Evolutionary conservation across 129 eudicot genomes (phyloP).

Genomic region (Helianthus tuberosus): DNA sequence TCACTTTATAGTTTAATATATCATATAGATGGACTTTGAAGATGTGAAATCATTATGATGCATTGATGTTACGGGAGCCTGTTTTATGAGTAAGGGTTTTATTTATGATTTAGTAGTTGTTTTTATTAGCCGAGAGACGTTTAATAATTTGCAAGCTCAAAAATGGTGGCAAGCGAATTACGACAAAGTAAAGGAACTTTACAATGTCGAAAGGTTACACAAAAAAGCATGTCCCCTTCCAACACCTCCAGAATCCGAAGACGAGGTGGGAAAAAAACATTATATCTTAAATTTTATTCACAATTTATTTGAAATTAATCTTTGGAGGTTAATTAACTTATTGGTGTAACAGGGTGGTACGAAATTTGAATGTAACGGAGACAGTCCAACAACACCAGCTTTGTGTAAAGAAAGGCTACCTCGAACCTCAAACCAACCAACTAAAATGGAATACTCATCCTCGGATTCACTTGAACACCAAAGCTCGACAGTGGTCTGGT

Average conservation of each 20-base stretch:
- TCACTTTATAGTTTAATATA: too few relatives aligned
- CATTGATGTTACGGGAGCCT: too few relatives aligned
- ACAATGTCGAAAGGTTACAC: slow-evolving; percentile 54
- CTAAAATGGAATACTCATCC: slow-evolving; percentile 1
- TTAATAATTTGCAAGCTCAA: slow-evolving; percentile 64
- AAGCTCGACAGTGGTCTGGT: slow-evolving; percentile 29
- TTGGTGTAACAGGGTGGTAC: slow-evolving; percentile 21
- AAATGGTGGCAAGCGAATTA: slow-evolving; percentile 63
- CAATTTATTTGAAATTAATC: background rate
- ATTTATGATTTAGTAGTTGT: too few relatives aligned
- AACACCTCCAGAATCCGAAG: slow-evolving; percentile 66
- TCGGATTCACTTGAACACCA: slow-evolving; percentile 47
- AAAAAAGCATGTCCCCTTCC: slow-evolving; percentile 55
- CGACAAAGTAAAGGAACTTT: slow-evolving; percentile 58
- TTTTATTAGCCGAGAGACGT: slow-evolving; percentile 51
- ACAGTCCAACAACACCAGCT: slow-evolving; percentile 70
- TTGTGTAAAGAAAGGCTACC: slow-evolving; percentile 62
- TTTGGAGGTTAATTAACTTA: background rate
- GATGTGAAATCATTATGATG: too few relatives aligned
- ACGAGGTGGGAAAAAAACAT: slow-evolving; percentile 37
- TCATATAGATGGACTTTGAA: too few relatives aligned
- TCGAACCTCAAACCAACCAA: slow-evolving; percentile 37
- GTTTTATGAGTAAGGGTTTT: too few relatives aligned
- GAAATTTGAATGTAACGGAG: slow-evolving; percentile 52
- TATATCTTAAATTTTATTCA: background rate